Conservation (phyloP, 1,284 basidiomycete species). For the Leccinum subrobustum region DNA sequence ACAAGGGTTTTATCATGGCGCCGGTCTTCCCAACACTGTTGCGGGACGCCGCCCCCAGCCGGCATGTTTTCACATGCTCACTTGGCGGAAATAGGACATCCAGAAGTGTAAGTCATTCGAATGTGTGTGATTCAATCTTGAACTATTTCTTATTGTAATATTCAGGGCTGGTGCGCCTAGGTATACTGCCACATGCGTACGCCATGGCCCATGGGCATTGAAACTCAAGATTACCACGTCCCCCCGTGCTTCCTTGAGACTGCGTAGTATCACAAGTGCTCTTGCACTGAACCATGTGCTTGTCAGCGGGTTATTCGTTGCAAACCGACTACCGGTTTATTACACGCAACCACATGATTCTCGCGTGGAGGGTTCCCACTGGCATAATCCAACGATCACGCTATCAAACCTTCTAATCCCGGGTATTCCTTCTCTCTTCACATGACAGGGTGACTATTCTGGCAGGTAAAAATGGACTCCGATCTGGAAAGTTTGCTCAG, state of each 20-base stretch:
- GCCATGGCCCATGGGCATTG: not conserved
- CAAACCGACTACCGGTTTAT: constrained; percentile 1
- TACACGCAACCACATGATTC: constrained; percentile 12
- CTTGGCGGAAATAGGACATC: constrained; percentile 12
- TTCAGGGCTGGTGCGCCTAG: not conserved
- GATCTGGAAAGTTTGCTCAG: not conserved
- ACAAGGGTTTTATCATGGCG: constrained; percentile 18
- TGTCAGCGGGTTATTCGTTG: not conserved
- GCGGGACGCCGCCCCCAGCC: not conserved
- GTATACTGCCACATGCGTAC: not conserved
- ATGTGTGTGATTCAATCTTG: not conserved
- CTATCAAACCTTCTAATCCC: constrained; percentile 17
- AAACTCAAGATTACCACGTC: not conserved
- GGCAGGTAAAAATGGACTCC: constrained; percentile 1
- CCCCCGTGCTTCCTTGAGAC: not conserved
- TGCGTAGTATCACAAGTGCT: not conserved
- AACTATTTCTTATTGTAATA: not conserved
- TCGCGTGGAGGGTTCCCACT: constrained; percentile 14
- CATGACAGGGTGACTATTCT: constrained; percentile 6
- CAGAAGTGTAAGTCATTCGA: constrained; percentile 3
- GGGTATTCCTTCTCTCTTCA: constrained; percentile 9
- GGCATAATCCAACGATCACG: constrained; percentile 7
- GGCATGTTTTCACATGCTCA: constrained; percentile 5
- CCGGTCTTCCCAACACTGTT: not conserved
- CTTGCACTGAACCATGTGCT: not conserved